phyloP scores from a whole-genome alignment of 306 rosid genomes.

The Quercus suber region DNA sequence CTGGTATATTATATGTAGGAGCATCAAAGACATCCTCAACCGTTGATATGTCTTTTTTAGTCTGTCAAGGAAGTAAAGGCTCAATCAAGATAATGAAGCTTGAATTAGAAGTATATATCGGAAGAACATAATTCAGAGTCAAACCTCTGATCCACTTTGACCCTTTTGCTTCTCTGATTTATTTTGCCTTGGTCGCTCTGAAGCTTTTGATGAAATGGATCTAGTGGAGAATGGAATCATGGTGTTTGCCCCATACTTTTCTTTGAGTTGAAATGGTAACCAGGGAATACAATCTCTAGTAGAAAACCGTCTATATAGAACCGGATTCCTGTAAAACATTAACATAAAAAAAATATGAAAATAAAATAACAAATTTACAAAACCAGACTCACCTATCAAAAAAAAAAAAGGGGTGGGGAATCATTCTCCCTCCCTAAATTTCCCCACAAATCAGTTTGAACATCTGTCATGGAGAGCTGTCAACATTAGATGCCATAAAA shows the following conservation, averaged over 20 bases:
- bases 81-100: slow-evolving; percentile 6
- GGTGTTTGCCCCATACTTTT: slow-evolving; percentile 31
- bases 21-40: slow-evolving; percentile 83
- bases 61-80: slow-evolving; percentile 40
- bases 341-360: background rate
- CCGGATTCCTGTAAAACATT: slow-evolving; percentile 31
- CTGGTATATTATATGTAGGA: slow-evolving; percentile 90
- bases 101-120: background rate
- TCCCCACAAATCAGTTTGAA: background rate
- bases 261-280: slow-evolving; percentile 25
- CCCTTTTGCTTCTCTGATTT: slow-evolving; percentile 28
- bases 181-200: slow-evolving; percentile 32
- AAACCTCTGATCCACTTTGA: slow-evolving; percentile 15
- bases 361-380: background rate
- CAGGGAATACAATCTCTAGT: slow-evolving; percentile 1
- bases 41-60: slow-evolving; percentile 71
- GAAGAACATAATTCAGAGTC: slow-evolving; percentile 1
- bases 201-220: slow-evolving; percentile 57
- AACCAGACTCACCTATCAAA: background rate
- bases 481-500: background rate
- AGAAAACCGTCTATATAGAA: slow-evolving; percentile 28
- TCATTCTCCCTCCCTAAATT: background rate
- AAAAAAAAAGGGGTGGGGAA: background rate
- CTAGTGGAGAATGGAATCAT: slow-evolving; percentile 27
- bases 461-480: background rate